These are phyloP conservation scores for Aureobasidium sp. DNA, from an alignment of 2,329 filamentous ascomycete species.

Conservation along the genomic window DNA sequence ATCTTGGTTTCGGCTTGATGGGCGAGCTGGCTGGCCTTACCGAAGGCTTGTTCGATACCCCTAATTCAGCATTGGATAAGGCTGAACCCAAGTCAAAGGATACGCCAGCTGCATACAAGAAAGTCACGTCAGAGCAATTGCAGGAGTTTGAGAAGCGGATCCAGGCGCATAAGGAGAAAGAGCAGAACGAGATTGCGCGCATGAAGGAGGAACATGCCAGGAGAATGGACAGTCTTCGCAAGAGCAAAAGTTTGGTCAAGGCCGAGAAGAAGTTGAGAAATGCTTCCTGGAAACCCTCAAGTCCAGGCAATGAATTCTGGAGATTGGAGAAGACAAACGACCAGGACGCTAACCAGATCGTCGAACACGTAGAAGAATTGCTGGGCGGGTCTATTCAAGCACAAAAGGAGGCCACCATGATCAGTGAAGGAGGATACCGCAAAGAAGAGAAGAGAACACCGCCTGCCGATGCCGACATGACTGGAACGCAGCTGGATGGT, in stretches of 20 bases:
- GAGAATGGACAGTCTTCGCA: conserved; percentile 66
- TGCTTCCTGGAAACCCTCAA: conserved; percentile 49
- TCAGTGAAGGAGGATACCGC: conserved; percentile 31
- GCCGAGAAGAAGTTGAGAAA: conserved; percentile 71
- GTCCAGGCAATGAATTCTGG: conserved; percentile 55
- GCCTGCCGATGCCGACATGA: not conserved
- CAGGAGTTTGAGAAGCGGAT: conserved; percentile 79
- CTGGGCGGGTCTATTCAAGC: conserved; percentile 57
- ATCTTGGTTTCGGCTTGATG: conserved; percentile 70
- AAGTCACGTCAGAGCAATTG: conserved; percentile 66
- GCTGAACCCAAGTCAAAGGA: conserved; percentile 30
- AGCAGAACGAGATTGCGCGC: conserved; percentile 73
- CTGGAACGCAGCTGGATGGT: conserved; percentile 27
- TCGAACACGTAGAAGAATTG: conserved; percentile 64
- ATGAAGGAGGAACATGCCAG: conserved; percentile 74
- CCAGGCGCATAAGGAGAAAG: conserved; percentile 61
- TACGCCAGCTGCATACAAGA: conserved; percentile 24
- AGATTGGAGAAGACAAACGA: conserved; percentile 49
- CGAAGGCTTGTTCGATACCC: conserved; percentile 71
- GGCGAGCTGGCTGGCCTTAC: conserved; percentile 78
- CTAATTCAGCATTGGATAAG: conserved; percentile 24
- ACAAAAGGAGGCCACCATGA: conserved; percentile 24
- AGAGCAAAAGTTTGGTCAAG: conserved; percentile 60
- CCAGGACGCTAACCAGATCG: conserved; percentile 63
- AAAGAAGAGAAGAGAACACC: conserved; percentile 20